Base-by-base conservation (phyloP, 192 early-diverging fungal species). In the Coemansia reversa region DNA sequence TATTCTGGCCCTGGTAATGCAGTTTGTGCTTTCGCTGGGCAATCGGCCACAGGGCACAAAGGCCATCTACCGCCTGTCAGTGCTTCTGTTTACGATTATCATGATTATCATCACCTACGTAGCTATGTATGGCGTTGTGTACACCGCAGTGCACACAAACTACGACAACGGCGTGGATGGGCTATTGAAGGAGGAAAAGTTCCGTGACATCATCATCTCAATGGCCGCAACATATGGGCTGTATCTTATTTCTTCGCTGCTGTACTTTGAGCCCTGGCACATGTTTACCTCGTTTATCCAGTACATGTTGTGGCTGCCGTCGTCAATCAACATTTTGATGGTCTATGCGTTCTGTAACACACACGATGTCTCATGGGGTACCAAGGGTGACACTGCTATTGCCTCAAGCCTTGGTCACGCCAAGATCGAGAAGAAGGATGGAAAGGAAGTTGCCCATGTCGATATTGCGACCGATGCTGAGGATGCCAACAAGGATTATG, bases 311-410 rank as follows among this genome's bases (percentile, higher is more conserved):
- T 85, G 93, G 60, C 74, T 94, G 70, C 94, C 94, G 23, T 88
- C 89, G 45, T 97, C 91, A 55, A 83, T 92, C 67, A 97, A 95
- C 83, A 94, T 97, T 72, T 77, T 97, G 45, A 93, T 88, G 87
- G 88, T 96, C 23, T 96, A 94, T 52, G 91, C 94, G 3, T 95
- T 94, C 83, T 93, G 91, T 67, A 96, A 96, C 86, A 89, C 92
- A 0, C 93, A 95, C 84, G 94, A 95, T 69, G 92, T 96, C 58
- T 91, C 91, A 1, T 98, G 94, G 96, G 96, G 94, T 56, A 97
- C 94, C 35, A 97, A 97, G 76, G 93, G 94, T 70, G 93, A 93
- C 71, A 93, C 86, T 48, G 76, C 65, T 47, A 67, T 84, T 14
- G 59, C 70, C 35, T 85, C 83, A 51, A 91, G 91, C 63, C 86